Base-by-base conservation (phyloP, 176 grass and related monocot genomes). In the Poa annua region DNA sequence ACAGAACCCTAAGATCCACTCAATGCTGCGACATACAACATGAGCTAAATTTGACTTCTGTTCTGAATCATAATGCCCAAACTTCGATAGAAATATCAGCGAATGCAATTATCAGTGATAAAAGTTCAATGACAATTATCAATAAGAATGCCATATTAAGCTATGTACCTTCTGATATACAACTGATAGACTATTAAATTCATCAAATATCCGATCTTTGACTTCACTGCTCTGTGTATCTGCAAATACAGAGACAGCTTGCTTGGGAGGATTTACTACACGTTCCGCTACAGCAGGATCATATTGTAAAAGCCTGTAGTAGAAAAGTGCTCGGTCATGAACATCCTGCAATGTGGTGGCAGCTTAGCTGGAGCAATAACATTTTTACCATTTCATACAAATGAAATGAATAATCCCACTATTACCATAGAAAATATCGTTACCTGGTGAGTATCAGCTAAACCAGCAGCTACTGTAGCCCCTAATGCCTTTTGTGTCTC, bases 221-320 rank as follows among this genome's bases (percentile, higher is more conserved):
- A 94, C 92, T 96, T 99, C 97, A 81, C 86, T 90, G 75, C 89
- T 96, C 86, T 99, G 97, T 17, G 86, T 84, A 74, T 99, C 97
- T 68, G 97, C 97, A 99, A 99, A 99, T 71, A 99, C 91, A 17
- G 97, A 99, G 42, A 99, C 89, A 85, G 97, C 97, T 92, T 96
- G 97, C 79, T 99, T 99, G 34, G 97, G 97, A 81, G 97, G 97
- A 67, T 99, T 99, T 73, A 99, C 93, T 26, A 99, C 93, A 81
- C 81, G 57, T 78, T 99, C 97, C 38, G 97, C 97, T 54, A 90
- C 89, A 80, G 79, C 35, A 51, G 94, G 87, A 83, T 99, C 86
- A 84, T 99, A 88, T 62, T 96, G 97, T 80, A 99, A 88, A 87
- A 96, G 93, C 79, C 97, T 99, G 77, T 99, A 96, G 86, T 99